A percentile compares a stretch with the other conserved stretches of the same genome.
Conservation (phyloP, 2,329 filamentous ascomycete genomes). For the Ilyonectria destructans region DNA sequence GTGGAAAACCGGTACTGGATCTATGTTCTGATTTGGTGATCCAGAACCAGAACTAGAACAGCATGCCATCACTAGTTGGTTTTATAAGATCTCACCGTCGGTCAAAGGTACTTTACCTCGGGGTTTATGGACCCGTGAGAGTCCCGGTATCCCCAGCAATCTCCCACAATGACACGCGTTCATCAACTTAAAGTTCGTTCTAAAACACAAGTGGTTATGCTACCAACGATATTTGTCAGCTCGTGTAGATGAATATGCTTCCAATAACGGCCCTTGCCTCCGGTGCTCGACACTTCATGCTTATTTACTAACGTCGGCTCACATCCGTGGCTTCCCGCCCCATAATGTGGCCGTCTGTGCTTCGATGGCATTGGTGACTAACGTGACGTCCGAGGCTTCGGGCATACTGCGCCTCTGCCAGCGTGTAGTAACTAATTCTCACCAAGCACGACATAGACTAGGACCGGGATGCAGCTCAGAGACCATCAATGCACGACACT, state of each 20-base stretch:
- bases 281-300: neutral
- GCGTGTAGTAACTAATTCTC: constrained; percentile 2
- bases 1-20: neutral
- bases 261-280: neutral
- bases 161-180: neutral
- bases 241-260: neutral
- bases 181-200: constrained; percentile 1
- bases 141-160: neutral
- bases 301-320: constrained; percentile 4
- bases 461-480: neutral
- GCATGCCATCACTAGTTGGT: neutral
- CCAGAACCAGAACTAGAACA: neutral
- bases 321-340: neutral
- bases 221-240: neutral
- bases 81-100: constrained; percentile 3
- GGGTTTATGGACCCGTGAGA: constrained; percentile 2
- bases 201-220: constrained; percentile 1
- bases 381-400: neutral
- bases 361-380: neutral
- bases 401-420: neutral
- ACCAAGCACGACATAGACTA: too few relatives aligned
- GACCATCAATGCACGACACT: neutral
- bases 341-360: neutral
- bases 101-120: constrained; percentile 1
- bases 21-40: neutral